Evolutionary conservation across 345 rosid genomes (phyloP), one percentile per base, ranked within the genome.

Genomic region (Cochlearia excelsa): DNA sequence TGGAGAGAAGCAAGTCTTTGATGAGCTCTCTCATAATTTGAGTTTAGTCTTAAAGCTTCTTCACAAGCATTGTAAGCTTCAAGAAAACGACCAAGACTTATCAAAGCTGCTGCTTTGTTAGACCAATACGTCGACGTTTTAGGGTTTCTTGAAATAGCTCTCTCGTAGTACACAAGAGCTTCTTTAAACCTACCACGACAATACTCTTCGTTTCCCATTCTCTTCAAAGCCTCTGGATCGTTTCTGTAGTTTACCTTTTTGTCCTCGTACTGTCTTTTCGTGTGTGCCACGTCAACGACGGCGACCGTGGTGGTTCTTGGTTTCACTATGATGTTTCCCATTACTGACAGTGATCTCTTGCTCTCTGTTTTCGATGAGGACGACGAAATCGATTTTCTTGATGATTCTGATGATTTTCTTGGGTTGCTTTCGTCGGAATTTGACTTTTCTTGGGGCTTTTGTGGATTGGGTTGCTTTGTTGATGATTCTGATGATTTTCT

Each of bases 81-180:
- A 26, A 61, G 28, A 35, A 83, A 70, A n/a, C 84, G 84, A 63
- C 93, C 95, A 33, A 88, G 77, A 50, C 88, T 84, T 3, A 82
- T 80, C 84, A 92, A 72, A 61, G 96, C 90, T n/a, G 96, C 96
- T 5, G 95, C 73, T 72, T 74, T 84, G 54, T 92, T 92, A 66
- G 90, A 69, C 60, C 93, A 68, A 68, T 84, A 92, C 6, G 82
- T 76, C 28, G 98, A 82, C 70, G 82, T 86, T 26, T 76, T 78
- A 0, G 87, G 74, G 65, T 88, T 81, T 37, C 82, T 75, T 39
- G 80, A 69, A 57, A 91, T 82, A 3, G 98, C 95, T 45, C 78
- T 71, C 59, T 91, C 92, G 50, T 91, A 91, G 7, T 81, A 74
- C 47, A 58, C 78, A 70, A 92, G 74, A 28, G 98, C 98, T 77